Evolutionary conservation across 768 basidiomycete species (phyloP), one percentile per base, ranked within the genome.

Genomic region (Chalciporus chontae): DNA sequence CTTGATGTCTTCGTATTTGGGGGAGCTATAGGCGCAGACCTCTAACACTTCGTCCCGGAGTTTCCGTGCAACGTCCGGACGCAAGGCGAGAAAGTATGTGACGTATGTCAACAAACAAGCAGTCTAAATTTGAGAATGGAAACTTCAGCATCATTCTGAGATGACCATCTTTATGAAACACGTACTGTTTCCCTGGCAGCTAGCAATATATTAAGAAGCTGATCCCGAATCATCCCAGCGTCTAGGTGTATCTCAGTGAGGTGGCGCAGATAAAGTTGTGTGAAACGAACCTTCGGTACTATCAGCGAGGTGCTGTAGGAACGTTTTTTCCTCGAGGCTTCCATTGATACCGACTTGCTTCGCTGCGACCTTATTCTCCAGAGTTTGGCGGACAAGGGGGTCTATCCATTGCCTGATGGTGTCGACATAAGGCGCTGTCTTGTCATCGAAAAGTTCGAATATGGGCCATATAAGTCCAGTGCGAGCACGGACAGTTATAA

Each of bases 111-210:
- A 60, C 3, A 83, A 71, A 48, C 80, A 81, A 18, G 87, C 79
- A 0, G 88, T 89, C 85, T 87, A 52, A 17, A 52, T 47, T 39
- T 15, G 31, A 48, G 43, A 36, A 27, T 4, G 11, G 9, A 6
- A 43, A 14, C 27, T 45, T 38, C 40, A 49, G 43, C 52, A 8
- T 31, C 45, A 18, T 49, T 14, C 10, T 21, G 24, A 26, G 32
- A 38, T n/a, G 10, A 18, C 7, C 13, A 37, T 39, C 27, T 1
- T 46, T 26, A 26, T 19, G 39, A 47, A 36, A 40, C 17, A 71
- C 79, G 41, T 38, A 85, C 86, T 31, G 90, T 90, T 68, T 93
- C 90, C 47, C 90, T 70, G 19, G 86, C 78, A 5, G 90, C 90
- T 10, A 91, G 71, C 2, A 93, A 70, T 64, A 90, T 81, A 60